These are phyloP conservation scores for Xylariaceae sp. DNA, from an alignment of 2,329 filamentous ascomycete species.

Conservation along the genomic window DNA sequence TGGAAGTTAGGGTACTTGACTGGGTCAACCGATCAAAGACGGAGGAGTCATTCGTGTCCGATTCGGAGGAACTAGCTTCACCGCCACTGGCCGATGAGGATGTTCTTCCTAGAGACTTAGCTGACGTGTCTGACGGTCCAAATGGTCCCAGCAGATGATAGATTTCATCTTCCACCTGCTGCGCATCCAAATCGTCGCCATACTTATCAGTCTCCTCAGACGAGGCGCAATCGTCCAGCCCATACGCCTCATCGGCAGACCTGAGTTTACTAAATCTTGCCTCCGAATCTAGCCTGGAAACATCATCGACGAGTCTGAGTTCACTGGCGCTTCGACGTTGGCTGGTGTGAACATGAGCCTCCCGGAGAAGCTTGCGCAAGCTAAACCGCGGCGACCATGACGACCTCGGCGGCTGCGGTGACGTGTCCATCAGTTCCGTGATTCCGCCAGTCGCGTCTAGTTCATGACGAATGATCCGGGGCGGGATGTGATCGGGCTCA, in stretches of 20 bases:
- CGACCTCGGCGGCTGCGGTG: background rate
- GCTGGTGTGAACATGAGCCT: background rate
- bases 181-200: background rate
- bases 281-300: too few relatives aligned
- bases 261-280: too few relatives aligned
- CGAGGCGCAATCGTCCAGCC: background rate
- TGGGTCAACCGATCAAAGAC: slow-evolving; percentile 9
- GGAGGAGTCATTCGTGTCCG: slow-evolving; percentile 8
- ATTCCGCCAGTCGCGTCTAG: slow-evolving; percentile 10
- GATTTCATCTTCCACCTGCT: slow-evolving; percentile 15
- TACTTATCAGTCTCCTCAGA: background rate
- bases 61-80: slow-evolving; percentile 4
- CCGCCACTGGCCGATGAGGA: background rate
- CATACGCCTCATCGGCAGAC: too few relatives aligned
- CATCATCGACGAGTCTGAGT: background rate
- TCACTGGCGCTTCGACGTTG: background rate
- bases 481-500: slow-evolving; percentile 6
- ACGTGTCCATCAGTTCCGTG: slow-evolving; percentile 19
- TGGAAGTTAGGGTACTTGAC: slow-evolving; percentile 11
- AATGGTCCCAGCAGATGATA: slow-evolving; percentile 10
- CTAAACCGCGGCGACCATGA: too few relatives aligned
- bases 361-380: too few relatives aligned
- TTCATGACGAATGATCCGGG: slow-evolving; percentile 1
- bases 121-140: background rate
- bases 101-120: background rate